Base-by-base conservation (phyloP, 306 rosid genomes). In the Abrus precatorius region DNA sequence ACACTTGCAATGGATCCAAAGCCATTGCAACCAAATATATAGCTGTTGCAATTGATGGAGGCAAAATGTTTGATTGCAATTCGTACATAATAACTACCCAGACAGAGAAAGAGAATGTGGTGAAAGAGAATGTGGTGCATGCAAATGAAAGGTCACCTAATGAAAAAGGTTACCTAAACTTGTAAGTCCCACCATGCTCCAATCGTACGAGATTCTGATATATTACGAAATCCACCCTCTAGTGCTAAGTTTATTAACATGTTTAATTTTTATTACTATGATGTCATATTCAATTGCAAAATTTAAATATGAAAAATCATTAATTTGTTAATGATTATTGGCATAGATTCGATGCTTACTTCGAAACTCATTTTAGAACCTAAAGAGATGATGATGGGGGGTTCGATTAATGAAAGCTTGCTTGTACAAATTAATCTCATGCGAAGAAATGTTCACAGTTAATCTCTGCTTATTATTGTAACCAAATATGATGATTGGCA, bases 131-230 rank as follows among this genome's bases (percentile, higher is more conserved):
- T 43, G 43, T 29, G 49, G 52, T 11, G 38, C 54, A n/a, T 30
- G 45, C 47, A 77, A 60, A 53, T 60, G 83, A 52, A 72, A 44
- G 36, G n/a, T 48, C 67, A 85, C 89, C 82, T 75, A 34, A 77
- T 53, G 2, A 64, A 75, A 78, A 61, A 76, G 55, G 50, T 28
- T 32, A 72, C 72, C 38, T 69, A n/a, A 77, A 53, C 34, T 59
- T 57, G 8, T n/a, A 61, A 67, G 55, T 53, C 34, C 27, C 62
- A 27, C 77, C 6, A 45, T 44, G 9, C 69, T 48, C 49, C 76
- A 56, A 20, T 56, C 63, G 6, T 69, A 34, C 11, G 5, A 20
- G 34, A 61, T 20, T 57, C 43, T 59, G 3, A 59, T 28, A 4
- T 60, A 20, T 59, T 57, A 33, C 52, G 73, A 64, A 64, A 52